Evolutionary conservation across 73 alveolate species (phyloP), one percentile per base, ranked within the genome.

Genomic region (Symbiodinium natans): DNA sequence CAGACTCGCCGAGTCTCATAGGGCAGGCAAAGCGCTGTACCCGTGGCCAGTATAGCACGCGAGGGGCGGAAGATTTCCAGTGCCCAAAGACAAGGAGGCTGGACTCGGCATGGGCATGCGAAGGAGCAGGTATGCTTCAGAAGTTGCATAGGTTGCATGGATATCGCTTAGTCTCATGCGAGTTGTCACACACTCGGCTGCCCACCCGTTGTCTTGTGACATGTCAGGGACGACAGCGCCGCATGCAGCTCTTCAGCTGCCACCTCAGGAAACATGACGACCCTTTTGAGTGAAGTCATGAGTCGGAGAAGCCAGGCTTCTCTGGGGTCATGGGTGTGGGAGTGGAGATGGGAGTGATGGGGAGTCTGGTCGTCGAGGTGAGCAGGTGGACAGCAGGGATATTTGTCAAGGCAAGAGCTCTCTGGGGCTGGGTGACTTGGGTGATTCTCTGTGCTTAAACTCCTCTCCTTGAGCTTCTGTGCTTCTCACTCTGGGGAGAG

Each of bases 361-460:
- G 6, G 59, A 13, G 59, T 13, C 6, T 46, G n/a, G n/a, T 46
- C 13, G 21, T 42, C 31, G 42, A 73, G 84, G 84, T 34, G 89
- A 82, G 36, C 83, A 92, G 48, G 63, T 92, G 39, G 98, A 92
- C 83, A 92, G 98, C 83, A 59, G 98, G 19, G 98, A 92, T 68
- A 92, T 92, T n/a, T 92, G 98, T 80, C 98, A 92, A 92, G 98
- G 98, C 74, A 25, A 41, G 80, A 59, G n/a, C 4, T 38, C 41
- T 29, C 25, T 10, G 31, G 43, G 31, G 48, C 36, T 41, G 39
- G 46, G 23, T 9, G 33, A 21, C 25, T 10, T 31, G 19, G 8
- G 25, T 13, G 8, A 39, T 13, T 31, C 41, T 0, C 92, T 15
- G 40, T 2, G 25, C n/a, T n/a, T 40, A 9, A 27, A 31, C 8